Base-by-base conservation (phyloP, 331 rosid genomes). In the Stylosanthes scabra region DNA sequence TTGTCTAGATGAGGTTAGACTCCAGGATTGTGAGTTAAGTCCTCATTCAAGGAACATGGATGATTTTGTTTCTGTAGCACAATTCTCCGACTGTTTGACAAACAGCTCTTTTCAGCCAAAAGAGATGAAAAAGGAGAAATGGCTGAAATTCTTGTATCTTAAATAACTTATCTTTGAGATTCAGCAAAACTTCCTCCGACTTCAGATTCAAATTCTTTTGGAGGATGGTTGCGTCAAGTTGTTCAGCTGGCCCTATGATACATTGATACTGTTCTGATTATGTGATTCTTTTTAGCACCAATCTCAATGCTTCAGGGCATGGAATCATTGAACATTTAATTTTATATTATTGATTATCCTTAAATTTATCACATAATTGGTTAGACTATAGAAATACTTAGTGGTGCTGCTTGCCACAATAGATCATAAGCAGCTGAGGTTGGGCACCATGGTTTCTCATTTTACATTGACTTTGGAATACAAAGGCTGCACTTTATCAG, bases 161-260 rank as follows among this genome's bases (percentile, higher is more conserved):
- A 40, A 44, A 67, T 68, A n/a, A 13, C 60, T 55, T 71, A 42
- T 51, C 39, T 59, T 74, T 42, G 61, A 52, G 62, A 73, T 74
- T 54, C 67, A 27, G 58, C 13, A 62, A 11, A 45, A 16, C 14
- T 61, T 61, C 39, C 39, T 50, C 57, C 41, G 28, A 25, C 12
- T 5, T 34, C 6, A 40, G 8, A 37, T 14, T 27, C 37, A 5
- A 31, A 31, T 31, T 31, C 37, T 2, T 31, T 31, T 31, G 0
- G 37, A 5, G 37, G 37, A 31, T 31, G 37, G 37, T 31, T 41
- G 66, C 55, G 50, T 49, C n/a, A 49, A 45, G 65, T 59, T 80
- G 62, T 37, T 74, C 68, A 52, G 56, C 59, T 50, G 28, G 25
- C 28, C 31, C 28, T 29, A 25, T 31, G 3, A 20, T 20, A 31